These are phyloP conservation scores for Serendipita sp. DNA, from an alignment of 768 basidiomycete genomes.

Conservation along the genomic window DNA sequence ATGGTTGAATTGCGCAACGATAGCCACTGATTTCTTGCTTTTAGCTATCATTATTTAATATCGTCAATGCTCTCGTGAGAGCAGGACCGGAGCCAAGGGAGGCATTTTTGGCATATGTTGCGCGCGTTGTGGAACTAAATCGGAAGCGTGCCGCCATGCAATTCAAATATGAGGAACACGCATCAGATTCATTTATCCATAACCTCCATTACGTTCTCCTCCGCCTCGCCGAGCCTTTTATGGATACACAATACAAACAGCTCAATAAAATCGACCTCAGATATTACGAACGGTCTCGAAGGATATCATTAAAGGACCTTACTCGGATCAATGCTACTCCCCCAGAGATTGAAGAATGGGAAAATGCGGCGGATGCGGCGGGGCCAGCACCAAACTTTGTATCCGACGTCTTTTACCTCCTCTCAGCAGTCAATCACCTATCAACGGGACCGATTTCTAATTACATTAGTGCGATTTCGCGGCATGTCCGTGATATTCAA, in stretches of 20 bases:
- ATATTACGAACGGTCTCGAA: slow-evolving; percentile 55
- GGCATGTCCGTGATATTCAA: slow-evolving; percentile 34
- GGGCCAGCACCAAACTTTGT: slow-evolving; percentile 70
- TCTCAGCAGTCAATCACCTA: slow-evolving; percentile 73
- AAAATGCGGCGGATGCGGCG: slow-evolving; percentile 29
- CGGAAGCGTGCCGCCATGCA: slow-evolving; percentile 82
- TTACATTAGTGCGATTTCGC: slow-evolving; percentile 16
- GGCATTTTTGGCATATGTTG: slow-evolving; percentile 68
- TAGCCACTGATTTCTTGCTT: slow-evolving; percentile 10
- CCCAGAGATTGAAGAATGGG: slow-evolving; percentile 70
- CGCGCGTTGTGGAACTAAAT: slow-evolving; percentile 58
- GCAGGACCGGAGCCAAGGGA: slow-evolving; percentile 65
- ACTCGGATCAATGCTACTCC: slow-evolving; percentile 88
- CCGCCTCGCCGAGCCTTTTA: slow-evolving; percentile 83
- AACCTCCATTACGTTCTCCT: slow-evolving; percentile 74
- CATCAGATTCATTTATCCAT: slow-evolving; percentile 84
- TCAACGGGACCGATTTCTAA: slow-evolving; percentile 64
- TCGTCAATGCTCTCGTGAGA: slow-evolving; percentile 79
- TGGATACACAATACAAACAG: slow-evolving; percentile 71
- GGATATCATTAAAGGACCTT: slow-evolving; percentile 71
- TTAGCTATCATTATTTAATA: slow-evolving; percentile 58
- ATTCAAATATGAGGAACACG: slow-evolving; percentile 73
- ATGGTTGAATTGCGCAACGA: background rate
- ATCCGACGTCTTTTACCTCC: slow-evolving; percentile 84
- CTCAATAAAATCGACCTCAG: slow-evolving; percentile 81